Evolutionary conservation across 768 basidiomycete species (phyloP).

Genomic region (Auricularia cornea): DNA sequence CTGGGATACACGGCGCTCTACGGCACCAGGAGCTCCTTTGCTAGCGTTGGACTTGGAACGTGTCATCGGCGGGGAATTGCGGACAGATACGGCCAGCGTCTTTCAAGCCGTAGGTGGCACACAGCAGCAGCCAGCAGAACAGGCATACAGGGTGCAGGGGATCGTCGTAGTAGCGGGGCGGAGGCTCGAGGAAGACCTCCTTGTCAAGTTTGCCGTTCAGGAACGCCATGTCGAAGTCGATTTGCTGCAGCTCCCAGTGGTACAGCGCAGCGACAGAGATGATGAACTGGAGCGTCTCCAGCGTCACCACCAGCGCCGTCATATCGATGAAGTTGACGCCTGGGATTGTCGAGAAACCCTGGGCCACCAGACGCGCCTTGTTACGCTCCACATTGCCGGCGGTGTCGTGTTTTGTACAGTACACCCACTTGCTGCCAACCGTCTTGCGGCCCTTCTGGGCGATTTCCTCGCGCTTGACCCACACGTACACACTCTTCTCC

Average conservation of each 20-base stretch:
- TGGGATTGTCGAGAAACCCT: conserved; percentile 24
- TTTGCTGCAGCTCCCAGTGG: conserved; percentile 29
- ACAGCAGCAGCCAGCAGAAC: conserved; percentile 11
- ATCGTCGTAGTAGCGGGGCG: conserved; percentile 5
- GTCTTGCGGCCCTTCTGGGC: not conserved
- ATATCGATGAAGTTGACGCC: conserved; percentile 20
- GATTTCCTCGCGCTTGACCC: not conserved
- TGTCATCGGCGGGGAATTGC: too few species aligned
- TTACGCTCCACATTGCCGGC: not conserved
- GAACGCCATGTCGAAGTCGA: conserved; percentile 37
- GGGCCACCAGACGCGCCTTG: conserved; percentile 19
- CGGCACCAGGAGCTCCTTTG: too few species aligned
- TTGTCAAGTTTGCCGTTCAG: conserved; percentile 29
- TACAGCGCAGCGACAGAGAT: conserved; percentile 30
- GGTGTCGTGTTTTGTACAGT: not conserved
- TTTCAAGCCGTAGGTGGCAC: conserved; percentile 33
- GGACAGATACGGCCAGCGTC: conserved; percentile 29
- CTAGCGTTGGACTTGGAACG: too few species aligned
- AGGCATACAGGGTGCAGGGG: conserved; percentile 3
- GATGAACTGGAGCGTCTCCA: conserved; percentile 17
- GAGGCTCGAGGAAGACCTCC: conserved; percentile 15
- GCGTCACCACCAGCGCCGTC: conserved; percentile 19
- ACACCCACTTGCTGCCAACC: conserved; percentile 25
- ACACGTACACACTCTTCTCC: not conserved
- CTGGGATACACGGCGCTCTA: too few species aligned